Conservation (phyloP, 768 basidiomycete genomes). For the Termitomyces sp. region DNA sequence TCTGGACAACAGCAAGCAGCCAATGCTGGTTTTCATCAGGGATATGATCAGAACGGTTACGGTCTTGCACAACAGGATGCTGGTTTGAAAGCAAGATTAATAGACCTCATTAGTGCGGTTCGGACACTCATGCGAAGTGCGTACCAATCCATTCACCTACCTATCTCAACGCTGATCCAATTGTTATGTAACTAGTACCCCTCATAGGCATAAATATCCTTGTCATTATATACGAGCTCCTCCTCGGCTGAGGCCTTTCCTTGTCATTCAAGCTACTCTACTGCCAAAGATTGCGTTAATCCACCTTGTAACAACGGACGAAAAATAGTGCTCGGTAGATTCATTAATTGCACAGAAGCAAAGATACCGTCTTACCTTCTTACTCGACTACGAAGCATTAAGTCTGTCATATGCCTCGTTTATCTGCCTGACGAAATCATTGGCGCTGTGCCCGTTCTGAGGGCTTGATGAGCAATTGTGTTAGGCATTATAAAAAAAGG, state of each 20-base stretch:
- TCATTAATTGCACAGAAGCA: neutral
- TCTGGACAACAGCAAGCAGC: slow-evolving; percentile 54
- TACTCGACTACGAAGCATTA: slow-evolving; percentile 28
- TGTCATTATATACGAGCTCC: slow-evolving; percentile 82
- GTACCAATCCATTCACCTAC: slow-evolving; percentile 27
- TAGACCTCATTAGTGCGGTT: slow-evolving; percentile 92
- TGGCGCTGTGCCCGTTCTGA: slow-evolving; percentile 66
- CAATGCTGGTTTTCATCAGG: slow-evolving; percentile 55
- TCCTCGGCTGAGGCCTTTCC: slow-evolving; percentile 41
- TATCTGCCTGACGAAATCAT: slow-evolving; percentile 76
- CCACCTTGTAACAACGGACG: slow-evolving; percentile 1
- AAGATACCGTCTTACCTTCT: neutral
- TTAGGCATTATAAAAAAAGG: neutral
- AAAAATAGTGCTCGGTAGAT: neutral
- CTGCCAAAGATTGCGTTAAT: slow-evolving; percentile 7
- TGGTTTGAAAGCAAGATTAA: slow-evolving; percentile 77
- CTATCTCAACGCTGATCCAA: slow-evolving; percentile 8
- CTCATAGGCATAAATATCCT: slow-evolving; percentile 83
- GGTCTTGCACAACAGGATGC: slow-evolving; percentile 50
- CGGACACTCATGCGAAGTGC: slow-evolving; percentile 96
- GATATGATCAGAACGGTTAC: slow-evolving; percentile 63
- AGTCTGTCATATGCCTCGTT: slow-evolving; percentile 64
- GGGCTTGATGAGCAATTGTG: slow-evolving; percentile 3
- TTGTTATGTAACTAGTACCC: slow-evolving; percentile 57
- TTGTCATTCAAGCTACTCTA: neutral